Conservation (phyloP, 1,284 basidiomycete genomes). For the Ustilago tritici region DNA sequence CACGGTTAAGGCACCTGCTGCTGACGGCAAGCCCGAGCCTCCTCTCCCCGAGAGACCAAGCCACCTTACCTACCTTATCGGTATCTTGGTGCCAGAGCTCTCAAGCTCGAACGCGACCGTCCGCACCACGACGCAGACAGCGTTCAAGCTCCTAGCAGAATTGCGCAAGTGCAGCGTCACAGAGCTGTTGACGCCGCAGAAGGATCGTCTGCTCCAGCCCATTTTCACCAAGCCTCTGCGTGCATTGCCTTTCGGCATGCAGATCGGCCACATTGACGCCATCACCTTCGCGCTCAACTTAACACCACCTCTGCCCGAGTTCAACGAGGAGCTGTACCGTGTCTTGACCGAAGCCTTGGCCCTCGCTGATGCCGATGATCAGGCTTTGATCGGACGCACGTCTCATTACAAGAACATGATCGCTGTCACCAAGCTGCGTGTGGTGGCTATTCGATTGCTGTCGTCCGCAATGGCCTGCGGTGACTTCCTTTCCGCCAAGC, state of each 20-base stretch:
- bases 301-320: slow-evolving; percentile 87
- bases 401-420: slow-evolving; percentile 83
- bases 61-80: slow-evolving; percentile 75
- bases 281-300: slow-evolving; percentile 85
- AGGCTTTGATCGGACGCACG: slow-evolving; percentile 79
- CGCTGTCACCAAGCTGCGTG: slow-evolving; percentile 90
- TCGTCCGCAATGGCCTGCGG: slow-evolving; percentile 94
- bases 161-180: slow-evolving; percentile 80
- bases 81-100: slow-evolving; percentile 90
- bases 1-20: slow-evolving; percentile 38
- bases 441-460: slow-evolving; percentile 91
- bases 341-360: slow-evolving; percentile 94
- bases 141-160: slow-evolving; percentile 83
- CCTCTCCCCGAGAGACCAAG: slow-evolving; percentile 50
- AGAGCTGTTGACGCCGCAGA: slow-evolving; percentile 85
- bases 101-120: slow-evolving; percentile 88
- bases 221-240: slow-evolving; percentile 98
- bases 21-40: slow-evolving; percentile 46
- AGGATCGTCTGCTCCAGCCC: slow-evolving; percentile 85
- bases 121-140: slow-evolving; percentile 84
- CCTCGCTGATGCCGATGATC: slow-evolving; percentile 93
- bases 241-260: slow-evolving; percentile 92
- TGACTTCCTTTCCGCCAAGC: slow-evolving; percentile 76
- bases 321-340: slow-evolving; percentile 91
- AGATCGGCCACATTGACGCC: slow-evolving; percentile 98